Percentiles rank a stretch among this genome's conserved stretches.
phyloP scores from a whole-genome alignment of 2,329 filamentous ascomycete genomes.

The Fusarium secorum region DNA sequence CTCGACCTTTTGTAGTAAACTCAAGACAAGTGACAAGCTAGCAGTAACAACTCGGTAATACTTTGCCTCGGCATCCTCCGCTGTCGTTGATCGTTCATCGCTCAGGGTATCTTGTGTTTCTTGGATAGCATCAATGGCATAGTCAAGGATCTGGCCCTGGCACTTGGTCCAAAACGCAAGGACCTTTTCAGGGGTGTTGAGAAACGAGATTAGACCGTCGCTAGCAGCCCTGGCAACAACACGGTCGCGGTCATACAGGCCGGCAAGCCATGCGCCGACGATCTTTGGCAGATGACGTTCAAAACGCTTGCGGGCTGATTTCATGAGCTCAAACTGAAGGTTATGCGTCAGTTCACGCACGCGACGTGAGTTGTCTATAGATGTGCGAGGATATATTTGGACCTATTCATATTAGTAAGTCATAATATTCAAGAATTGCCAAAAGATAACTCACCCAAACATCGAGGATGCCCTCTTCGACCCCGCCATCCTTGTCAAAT shows the following conservation, averaged over 20 bases:
- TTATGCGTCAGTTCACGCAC: constrained; percentile 87
- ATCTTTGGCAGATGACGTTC: constrained; percentile 79
- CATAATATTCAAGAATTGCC: background rate
- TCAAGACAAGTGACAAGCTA: constrained; percentile 63
- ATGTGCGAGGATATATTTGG: constrained; percentile 84
- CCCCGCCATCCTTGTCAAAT: constrained; percentile 63
- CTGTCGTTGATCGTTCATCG: constrained; percentile 83
- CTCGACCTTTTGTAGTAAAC: constrained; percentile 59
- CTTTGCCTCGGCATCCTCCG: constrained; percentile 86
- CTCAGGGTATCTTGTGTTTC: constrained; percentile 86
- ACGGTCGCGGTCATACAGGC: constrained; percentile 85
- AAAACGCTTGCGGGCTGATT: constrained; percentile 79
- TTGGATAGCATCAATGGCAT: constrained; percentile 78
- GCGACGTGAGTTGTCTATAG: constrained; percentile 86
- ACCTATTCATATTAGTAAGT: constrained; percentile 60
- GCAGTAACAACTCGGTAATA: constrained; percentile 76
- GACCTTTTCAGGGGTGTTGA: constrained; percentile 82
- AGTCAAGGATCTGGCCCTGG: constrained; percentile 81
- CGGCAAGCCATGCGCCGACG: constrained; percentile 90
- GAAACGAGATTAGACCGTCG: constrained; percentile 77
- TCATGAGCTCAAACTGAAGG: constrained; percentile 70
- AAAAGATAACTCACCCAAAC: constrained; percentile 71
- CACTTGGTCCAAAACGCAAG: constrained; percentile 81
- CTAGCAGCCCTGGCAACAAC: constrained; percentile 77
- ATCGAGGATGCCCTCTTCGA: constrained; percentile 84